Evolutionary conservation across 805 yeast genomes (phyloP), one percentile per base, ranked within the genome.

Genomic region (Isabelozyma pseudorhagii): DNA sequence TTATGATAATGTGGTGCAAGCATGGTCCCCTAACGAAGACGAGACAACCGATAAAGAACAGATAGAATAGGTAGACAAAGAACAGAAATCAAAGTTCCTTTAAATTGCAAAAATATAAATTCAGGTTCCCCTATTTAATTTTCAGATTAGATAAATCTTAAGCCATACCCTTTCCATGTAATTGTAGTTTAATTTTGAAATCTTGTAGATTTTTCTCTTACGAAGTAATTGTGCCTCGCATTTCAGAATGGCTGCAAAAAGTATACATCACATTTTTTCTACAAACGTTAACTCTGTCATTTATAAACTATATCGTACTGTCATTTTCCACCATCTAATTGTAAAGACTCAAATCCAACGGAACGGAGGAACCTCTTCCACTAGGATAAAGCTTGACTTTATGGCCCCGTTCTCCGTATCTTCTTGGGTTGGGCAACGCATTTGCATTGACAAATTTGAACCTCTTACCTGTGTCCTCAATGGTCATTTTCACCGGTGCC

Each of bases 321-420:
- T 40, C 27, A 18, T 18, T 8, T 38, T 5, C 7, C 7, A 31
- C 36, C n/a, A 5, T 4, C n/a, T 29, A 36, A n/a, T 29, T 48
- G 54, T 54, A 60, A 39, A 49, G 44, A 47, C 77, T 65, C 48
- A 92, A 71, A 56, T 89, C 83, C 53, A 92, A 70, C 0, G 97
- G 97, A 38, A 92, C 94, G 34, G 96, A 88, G 28, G 91, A 82
- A 3, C 98, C 98, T 58, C 97, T 79, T 11, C 98, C 98, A 68
- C 97, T 89, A 14, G 98, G 97, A 69, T 94, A 94, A 55, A 91
- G 72, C 64, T 93, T 91, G 50, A 79, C 79, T 14, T 54, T 60
- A 29, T 48, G 53, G 1, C 62, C 64, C 44, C 78, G 78, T 3
- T 84, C 87, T 46, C 80, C 83, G 61, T 87, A 90, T 45, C 80